Evolutionary conservation across 768 basidiomycete genomes (phyloP).

Genomic region (Suillus discolor): DNA sequence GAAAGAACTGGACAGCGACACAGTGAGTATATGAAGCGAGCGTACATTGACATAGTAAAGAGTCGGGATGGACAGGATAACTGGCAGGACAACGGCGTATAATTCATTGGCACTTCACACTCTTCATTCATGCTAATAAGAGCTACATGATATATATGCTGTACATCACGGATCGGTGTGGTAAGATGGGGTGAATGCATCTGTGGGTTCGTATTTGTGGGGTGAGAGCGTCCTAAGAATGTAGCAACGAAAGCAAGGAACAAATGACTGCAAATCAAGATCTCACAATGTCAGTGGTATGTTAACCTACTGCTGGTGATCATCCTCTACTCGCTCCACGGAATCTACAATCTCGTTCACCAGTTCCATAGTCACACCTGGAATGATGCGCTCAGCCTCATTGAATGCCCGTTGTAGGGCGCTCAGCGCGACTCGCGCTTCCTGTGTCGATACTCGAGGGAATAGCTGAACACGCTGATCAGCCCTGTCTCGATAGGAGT

Average conservation of each 20-base stretch:
- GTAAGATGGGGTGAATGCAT: conserved; percentile 5
- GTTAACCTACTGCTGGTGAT: conserved; percentile 34
- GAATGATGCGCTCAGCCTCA: conserved; percentile 93
- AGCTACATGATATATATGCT: conserved; percentile 26
- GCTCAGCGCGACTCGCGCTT: conserved; percentile 84
- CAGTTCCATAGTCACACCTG: conserved; percentile 73
- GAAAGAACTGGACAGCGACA: too few relatives aligned
- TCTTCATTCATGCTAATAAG: conserved; percentile 16
- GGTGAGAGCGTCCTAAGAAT: conserved; percentile 12
- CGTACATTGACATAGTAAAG: too few relatives aligned
- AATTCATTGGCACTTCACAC: too few relatives aligned
- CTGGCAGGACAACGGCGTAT: too few relatives aligned
- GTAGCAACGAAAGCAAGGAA: conserved; percentile 11
- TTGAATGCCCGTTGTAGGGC: conserved; percentile 94
- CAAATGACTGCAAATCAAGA: conserved; percentile 16
- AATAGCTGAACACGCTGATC: not conserved
- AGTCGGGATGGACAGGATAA: not conserved
- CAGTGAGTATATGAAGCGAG: too few relatives aligned
- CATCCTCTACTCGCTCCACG: conserved; percentile 80
- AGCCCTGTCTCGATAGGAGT: not conserved
- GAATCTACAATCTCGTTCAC: conserved; percentile 89
- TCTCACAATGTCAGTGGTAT: conserved; percentile 33
- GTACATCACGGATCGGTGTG: not conserved
- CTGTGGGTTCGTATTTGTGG: conserved; percentile 12
- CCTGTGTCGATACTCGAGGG: conserved; percentile 89